Evolutionary conservation across 2,329 filamentous ascomycete genomes (phyloP), one percentile per base, ranked within the genome.

Genomic region (Dactylellina drechsleri): DNA sequence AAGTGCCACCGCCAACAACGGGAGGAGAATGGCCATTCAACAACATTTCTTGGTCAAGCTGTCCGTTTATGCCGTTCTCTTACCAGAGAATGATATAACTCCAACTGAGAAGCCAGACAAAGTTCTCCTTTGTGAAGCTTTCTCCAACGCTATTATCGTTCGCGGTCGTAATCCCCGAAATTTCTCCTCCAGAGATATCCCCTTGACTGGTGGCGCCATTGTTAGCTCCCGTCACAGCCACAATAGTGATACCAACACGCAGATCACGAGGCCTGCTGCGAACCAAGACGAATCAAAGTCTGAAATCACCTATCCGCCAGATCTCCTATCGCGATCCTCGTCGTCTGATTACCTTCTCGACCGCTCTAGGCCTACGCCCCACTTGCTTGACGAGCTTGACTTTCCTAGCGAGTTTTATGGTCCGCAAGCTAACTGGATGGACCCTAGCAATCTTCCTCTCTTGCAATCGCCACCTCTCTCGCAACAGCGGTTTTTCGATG

Each of bases 1-100:
- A 79, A 96, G 93, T 81, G 94, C 94, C 16, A 98, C 94, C 7
- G 94, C 94, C 67, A 98, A 98, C 83, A 98, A 98, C 81, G 94
- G 94, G 10, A 89, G 94, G 74, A 87, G 94, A 77, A 96, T 97
- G 83, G 94, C 97, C 81, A 86, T 98, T 54, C 94, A 98, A 81
- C 94, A 98, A 81, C 94, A 98, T 83, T 98, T 98, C 82, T 89
- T 96, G 10, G 86, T 98, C 68, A 90, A 93, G 77, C 84, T 98
- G 60, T 96, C 94, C 82, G 90, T 97, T 8, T 85, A 93, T 77
- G 93, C 90, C n/a, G 95, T 92, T 0, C 84, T 98, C 59, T 64
- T 66, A 8, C 31, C 54, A 20, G 60, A 72, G 8, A 54, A 65
- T 58, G 45, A 57, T 15, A 87, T 91, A 0, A 95, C 92, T 75